A percentile compares a stretch with the other conserved stretches of the same genome.
These are phyloP conservation scores for Papiliotrema flavescens DNA, from an alignment of 1,284 basidiomycete species.

Conservation along the genomic window DNA sequence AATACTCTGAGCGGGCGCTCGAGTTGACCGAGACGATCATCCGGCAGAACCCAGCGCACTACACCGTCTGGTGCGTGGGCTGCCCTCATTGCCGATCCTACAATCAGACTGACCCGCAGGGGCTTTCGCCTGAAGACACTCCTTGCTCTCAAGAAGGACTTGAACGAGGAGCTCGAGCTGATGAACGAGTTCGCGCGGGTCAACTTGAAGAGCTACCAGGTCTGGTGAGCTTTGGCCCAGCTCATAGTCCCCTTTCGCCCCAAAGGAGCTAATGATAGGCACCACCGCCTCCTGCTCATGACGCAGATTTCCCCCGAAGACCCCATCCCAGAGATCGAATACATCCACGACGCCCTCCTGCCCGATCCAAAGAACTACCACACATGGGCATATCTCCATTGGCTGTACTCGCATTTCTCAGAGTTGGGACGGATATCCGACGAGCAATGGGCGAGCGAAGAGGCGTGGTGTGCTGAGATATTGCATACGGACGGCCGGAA, in stretches of 20 bases:
- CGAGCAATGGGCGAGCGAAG: conserved; percentile 71
- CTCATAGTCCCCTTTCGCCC: too few species aligned
- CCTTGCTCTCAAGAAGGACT: conserved; percentile 60
- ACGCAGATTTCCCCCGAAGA: conserved; percentile 57
- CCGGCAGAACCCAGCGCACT: conserved; percentile 84
- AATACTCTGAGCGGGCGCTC: conserved; percentile 74
- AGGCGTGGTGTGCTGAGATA: conserved; percentile 71
- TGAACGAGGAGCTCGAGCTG: conserved; percentile 69
- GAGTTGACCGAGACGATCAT: conserved; percentile 82
- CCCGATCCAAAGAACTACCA: conserved; percentile 91
- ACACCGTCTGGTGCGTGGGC: conserved; percentile 84
- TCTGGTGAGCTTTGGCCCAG: conserved; percentile 61
- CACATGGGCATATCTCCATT: conserved; percentile 92
- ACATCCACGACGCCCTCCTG: conserved; percentile 67
- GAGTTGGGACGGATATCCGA: conserved; percentile 48
- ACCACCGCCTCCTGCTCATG: conserved; percentile 79
- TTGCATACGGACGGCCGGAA: conserved; percentile 79
- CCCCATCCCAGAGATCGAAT: conserved; percentile 62
- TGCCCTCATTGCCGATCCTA: background rate
- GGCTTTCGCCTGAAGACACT: conserved; percentile 79
- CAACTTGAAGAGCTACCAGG: conserved; percentile 90
- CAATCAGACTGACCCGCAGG: background rate
- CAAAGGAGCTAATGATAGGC: conserved; percentile 52
- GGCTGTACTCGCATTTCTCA: conserved; percentile 74
- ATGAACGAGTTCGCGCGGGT: conserved; percentile 79